Percentiles rank a stretch among this genome's conserved stretches.
Evolutionary conservation across 805 yeast genomes (phyloP).

Genomic region (Myxozyma mucilagina): DNA sequence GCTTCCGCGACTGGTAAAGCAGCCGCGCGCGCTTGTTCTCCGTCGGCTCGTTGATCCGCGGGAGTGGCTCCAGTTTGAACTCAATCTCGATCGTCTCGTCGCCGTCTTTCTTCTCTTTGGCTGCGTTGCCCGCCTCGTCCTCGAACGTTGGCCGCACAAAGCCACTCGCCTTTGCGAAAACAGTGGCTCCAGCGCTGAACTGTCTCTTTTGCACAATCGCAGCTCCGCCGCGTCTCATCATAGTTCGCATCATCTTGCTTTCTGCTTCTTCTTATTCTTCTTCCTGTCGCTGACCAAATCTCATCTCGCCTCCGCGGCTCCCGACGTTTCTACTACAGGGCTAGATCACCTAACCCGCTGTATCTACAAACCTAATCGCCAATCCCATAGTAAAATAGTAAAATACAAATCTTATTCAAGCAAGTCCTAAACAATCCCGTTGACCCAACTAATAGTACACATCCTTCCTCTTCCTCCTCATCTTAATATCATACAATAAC

Average conservation of each 20-base stretch:
- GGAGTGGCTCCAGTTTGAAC: conserved; percentile 74
- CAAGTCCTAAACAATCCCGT: too few species aligned
- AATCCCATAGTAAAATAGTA: too few species aligned
- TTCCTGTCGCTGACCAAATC: too few species aligned
- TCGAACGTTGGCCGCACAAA: not conserved
- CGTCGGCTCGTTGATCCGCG: conserved; percentile 68
- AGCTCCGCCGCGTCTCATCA: too few species aligned
- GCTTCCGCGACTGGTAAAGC: conserved; percentile 85
- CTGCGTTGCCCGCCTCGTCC: not conserved
- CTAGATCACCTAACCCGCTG: not conserved
- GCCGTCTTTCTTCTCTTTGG: not conserved
- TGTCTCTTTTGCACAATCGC: not conserved
- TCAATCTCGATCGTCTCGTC: conserved; percentile 42
- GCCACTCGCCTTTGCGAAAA: not conserved
- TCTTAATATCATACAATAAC: not conserved
- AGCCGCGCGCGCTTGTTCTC: conserved; percentile 83
- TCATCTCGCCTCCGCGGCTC: too few species aligned
- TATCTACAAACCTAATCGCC: not conserved
- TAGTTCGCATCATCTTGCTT: too few species aligned
- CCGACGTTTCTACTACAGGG: not conserved
- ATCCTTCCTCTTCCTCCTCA: not conserved
- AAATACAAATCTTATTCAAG: not conserved
- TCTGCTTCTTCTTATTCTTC: too few species aligned
- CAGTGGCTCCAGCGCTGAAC: not conserved
- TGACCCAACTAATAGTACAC: too few species aligned